Conservation (phyloP, 208 protist species). For the Jaenimonas drosophilae region DNA sequence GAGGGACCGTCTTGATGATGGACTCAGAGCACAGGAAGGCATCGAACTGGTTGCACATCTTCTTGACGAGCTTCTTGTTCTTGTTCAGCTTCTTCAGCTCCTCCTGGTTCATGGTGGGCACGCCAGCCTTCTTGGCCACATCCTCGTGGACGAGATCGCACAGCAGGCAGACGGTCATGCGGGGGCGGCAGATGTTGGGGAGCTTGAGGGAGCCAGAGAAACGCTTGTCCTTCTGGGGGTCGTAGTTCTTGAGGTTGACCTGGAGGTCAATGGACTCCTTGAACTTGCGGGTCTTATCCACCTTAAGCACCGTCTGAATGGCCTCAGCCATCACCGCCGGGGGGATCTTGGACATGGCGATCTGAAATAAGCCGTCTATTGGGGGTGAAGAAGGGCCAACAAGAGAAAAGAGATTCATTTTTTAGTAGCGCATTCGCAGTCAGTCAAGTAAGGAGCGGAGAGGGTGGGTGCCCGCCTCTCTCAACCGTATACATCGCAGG, state of each 20-base stretch:
- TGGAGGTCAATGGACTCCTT: conserved; percentile 98
- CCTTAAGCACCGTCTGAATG: conserved; percentile 36
- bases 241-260: conserved; percentile 99
- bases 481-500: background rate
- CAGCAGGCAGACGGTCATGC: conserved; percentile 95
- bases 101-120: conserved; percentile 94
- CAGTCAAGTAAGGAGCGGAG: background rate
- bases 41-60: conserved; percentile 98
- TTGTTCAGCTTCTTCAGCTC: conserved; percentile 99
- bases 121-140: conserved; percentile 86
- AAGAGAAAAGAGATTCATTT: conserved; percentile 4
- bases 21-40: conserved; percentile 96
- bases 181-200: conserved; percentile 88
- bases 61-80: conserved; percentile 99
- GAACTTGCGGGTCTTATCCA: conserved; percentile 81
- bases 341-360: conserved; percentile 66
- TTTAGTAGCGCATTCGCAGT: background rate
- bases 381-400: conserved; percentile 1
- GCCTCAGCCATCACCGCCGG: conserved; percentile 41
- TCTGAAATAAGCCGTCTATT: background rate
- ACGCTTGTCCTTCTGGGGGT: conserved; percentile 97
- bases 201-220: conserved; percentile 96
- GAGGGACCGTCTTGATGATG: conserved; percentile 96
- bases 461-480: background rate
- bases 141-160: conserved; percentile 96